Evolutionary conservation across 495 filamentous ascomycete genomes (phyloP).

Genomic region (Penicillium tannophilum): DNA sequence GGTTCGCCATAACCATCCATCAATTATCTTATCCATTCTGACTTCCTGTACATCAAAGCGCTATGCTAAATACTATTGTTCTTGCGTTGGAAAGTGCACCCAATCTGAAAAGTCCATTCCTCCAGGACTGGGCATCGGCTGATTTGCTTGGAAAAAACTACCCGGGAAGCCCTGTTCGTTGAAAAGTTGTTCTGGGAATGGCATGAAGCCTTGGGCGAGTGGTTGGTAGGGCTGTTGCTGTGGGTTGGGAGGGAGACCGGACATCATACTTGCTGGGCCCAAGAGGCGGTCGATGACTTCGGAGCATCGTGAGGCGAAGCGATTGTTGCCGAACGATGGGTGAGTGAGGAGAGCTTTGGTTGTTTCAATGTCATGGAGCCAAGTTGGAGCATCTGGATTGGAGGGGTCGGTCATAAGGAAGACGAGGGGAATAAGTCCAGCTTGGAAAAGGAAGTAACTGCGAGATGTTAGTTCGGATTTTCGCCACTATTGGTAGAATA

Average conservation of each 20-base stretch:
- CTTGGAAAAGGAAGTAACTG: constrained; percentile 58
- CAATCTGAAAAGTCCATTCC: constrained; percentile 51
- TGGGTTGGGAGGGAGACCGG: constrained; percentile 13
- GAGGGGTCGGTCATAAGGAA: constrained; percentile 52
- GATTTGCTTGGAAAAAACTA: constrained; percentile 43
- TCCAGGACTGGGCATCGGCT: constrained; percentile 33
- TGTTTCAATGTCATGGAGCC: constrained; percentile 50
- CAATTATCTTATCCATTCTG: constrained; percentile 2
- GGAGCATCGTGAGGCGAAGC: constrained; percentile 45
- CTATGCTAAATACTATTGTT: constrained; percentile 19
- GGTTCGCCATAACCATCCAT: neutral
- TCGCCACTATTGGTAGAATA: neutral
- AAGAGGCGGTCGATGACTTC: constrained; percentile 49
- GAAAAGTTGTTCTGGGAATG: constrained; percentile 47
- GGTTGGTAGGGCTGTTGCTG: constrained; percentile 21
- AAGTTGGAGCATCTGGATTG: constrained; percentile 42
- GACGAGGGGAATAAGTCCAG: constrained; percentile 52
- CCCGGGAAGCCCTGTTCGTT: constrained; percentile 39
- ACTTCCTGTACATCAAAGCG: constrained; percentile 9
- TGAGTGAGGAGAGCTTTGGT: constrained; percentile 49
- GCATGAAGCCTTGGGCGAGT: constrained; percentile 37
- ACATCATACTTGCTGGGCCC: constrained; percentile 26
- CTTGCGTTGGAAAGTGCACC: constrained; percentile 41
- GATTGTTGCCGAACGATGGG: constrained; percentile 45
- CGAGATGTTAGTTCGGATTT: constrained; percentile 7